Evolutionary conservation across 768 basidiomycete genomes (phyloP), one percentile per base, ranked within the genome.

Genomic region (Trametes elegans): DNA sequence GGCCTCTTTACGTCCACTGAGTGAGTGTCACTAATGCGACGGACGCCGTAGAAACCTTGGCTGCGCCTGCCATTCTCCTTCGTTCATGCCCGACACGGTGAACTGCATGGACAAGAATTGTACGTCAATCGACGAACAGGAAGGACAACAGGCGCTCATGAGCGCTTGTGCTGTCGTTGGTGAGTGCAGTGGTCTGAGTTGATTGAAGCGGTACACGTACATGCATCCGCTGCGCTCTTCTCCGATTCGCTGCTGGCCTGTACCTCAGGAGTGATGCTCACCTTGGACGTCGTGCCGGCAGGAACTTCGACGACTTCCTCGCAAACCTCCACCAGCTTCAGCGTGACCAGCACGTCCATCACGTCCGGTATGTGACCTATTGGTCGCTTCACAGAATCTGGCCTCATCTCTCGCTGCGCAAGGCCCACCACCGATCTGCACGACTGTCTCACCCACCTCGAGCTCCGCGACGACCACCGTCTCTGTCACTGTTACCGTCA

Each of bases 31-130:
- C 8, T 10, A 5, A 32, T 5, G 16, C 16, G 5, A 40, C 16
- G 21, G 7, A 16, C 35, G 28, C 4, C 14, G 18, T 31, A 61
- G 60, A 10, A 46, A 61, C 36, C 41, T 61, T 27, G 49, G 14
- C 11, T 61, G 60, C 49, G 56, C 56, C 6, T 61, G 60, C 32
- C 56, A 57, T 18, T 40, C 47, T 1, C 50, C 56, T 13, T 34
- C 57, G 1, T 61, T 61, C 53, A 35, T 61, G 39, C 44, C 60
- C 6, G 47, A 54, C 32, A 53, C 60, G 2, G 52, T 58, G 24
- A 50, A 54, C 28, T 61, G 60, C 53, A 61, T 61, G 56, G 50
- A 53, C 16, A 35, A 32, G 13, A 47, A 45, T 40, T 61, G 60
- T 40, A 41, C 49, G 3, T 28, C 56, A 14, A 49, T 36, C 10